These are phyloP conservation scores for Fistulina hepatica DNA, from an alignment of 1,284 basidiomycete species.

Conservation along the genomic window DNA sequence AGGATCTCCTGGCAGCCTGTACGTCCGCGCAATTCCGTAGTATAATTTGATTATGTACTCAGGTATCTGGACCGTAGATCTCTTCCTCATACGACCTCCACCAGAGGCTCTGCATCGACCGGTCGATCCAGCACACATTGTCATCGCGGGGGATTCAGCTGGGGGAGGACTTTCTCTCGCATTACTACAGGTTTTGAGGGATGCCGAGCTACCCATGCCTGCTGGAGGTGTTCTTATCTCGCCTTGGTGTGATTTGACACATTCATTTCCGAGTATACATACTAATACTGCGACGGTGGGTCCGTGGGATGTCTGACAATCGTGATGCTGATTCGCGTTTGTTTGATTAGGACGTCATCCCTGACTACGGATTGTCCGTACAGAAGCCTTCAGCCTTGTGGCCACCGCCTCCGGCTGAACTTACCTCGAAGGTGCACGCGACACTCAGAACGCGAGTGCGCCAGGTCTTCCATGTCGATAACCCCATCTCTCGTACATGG, in stretches of 20 bases:
- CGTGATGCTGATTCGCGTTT: too few relatives aligned
- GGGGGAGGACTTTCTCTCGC: constrained; percentile 85
- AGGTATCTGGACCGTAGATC: constrained; percentile 25
- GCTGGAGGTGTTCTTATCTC: constrained; percentile 81
- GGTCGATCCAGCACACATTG: constrained; percentile 74
- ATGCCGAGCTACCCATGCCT: constrained; percentile 72
- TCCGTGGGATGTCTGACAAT: too few relatives aligned
- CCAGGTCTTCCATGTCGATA: constrained; percentile 35
- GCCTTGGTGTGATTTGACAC: constrained; percentile 90
- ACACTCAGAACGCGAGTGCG: constrained; percentile 53
- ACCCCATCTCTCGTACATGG: too few relatives aligned
- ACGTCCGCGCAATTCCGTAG: constrained; percentile 17
- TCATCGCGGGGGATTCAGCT: constrained; percentile 88
- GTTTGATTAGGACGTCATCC: constrained; percentile 59
- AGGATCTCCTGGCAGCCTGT: constrained; percentile 83
- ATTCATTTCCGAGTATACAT: constrained; percentile 86
- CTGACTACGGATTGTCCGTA: constrained; percentile 51
- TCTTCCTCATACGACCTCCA: constrained; percentile 52
- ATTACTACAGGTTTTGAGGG: constrained; percentile 85
- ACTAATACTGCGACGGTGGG: constrained; percentile 75
- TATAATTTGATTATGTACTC: constrained; percentile 3
- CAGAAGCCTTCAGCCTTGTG: constrained; percentile 85
- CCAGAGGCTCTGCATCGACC: constrained; percentile 62
- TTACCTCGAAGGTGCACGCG: constrained; percentile 53
- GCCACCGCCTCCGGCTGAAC: constrained; percentile 79